Evolutionary conservation across 306 rosid genomes (phyloP), one percentile per base, ranked within the genome.

Genomic region (Cicer judaicum): DNA sequence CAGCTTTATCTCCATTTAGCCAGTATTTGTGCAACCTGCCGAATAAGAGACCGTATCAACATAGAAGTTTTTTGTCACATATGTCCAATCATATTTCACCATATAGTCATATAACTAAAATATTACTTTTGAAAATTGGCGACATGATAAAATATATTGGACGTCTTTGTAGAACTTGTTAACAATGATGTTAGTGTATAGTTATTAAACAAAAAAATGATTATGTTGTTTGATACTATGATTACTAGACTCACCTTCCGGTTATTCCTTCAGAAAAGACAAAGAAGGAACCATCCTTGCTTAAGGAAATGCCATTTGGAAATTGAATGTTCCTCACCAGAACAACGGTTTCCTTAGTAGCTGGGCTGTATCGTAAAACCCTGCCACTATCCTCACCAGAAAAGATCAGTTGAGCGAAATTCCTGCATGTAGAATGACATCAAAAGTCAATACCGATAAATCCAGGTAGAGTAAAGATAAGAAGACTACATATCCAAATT

Each of bases 271-370:
- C 94, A 36, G 85, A 74, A 48, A 88, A 89, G 78, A 88, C 73
- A 42, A 93, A 86, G 86, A 89, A 93, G 64, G 92, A 84, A 55
- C 89, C 90, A 16, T 93, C 98, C 83, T 88, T 91, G 91, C 94
- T 91, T 59, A 93, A 82, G 79, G 97, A 88, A 72, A 89, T 52
- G 52, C 98, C 98, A 80, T 93, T 93, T 15, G 97, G 91, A 72
- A 93, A 93, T 46, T 82, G 87, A 78, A 91, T 0, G 69, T 88
- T 83, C 83, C 88, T 78, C 49, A 76, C 36, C 42, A 93, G 90
- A 78, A 93, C 97, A n/a, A 79, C 83, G 72, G 97, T 86, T 87
- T 88, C 88, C 74, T 78, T 77, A 0, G 96, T 91, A 64, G 71
- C 64, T 44, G 90, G 79, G 74, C 77, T 79, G 87, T 93, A 91